Evolutionary conservation across 2,329 filamentous ascomycete species (phyloP).

Genomic region (Scytalidium lignicola): DNA sequence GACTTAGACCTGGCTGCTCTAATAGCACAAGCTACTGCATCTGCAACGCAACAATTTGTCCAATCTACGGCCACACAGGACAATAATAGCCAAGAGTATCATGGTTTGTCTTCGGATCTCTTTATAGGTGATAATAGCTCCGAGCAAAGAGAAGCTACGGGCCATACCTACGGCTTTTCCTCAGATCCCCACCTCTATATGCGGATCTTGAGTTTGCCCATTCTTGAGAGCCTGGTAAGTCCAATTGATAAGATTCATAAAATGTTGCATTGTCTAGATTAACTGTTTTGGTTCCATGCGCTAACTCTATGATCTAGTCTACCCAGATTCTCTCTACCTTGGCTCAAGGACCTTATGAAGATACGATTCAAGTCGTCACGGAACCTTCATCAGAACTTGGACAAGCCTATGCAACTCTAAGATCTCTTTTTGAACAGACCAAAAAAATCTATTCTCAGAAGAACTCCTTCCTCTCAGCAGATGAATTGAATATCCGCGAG

Average conservation of each 20-base stretch:
- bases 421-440: conserved; percentile 57
- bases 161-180: conserved; percentile 7
- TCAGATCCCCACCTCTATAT: conserved; percentile 30
- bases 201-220: conserved; percentile 54
- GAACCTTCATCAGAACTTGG: conserved; percentile 49
- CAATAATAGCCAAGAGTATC: neutral
- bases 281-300: neutral
- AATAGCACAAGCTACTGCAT: conserved; percentile 13
- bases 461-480: conserved; percentile 43
- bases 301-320: conserved; percentile 35
- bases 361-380: conserved; percentile 52
- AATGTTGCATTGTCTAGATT: neutral
- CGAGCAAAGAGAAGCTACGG: neutral
- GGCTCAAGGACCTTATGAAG: conserved; percentile 49
- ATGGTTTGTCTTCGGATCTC: neutral
- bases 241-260: neutral
- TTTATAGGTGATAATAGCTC: neutral
- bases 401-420: conserved; percentile 57
- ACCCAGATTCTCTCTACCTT: conserved; percentile 53
- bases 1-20: conserved; percentile 11
- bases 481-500: conserved; percentile 46
- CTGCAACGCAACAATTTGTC: conserved; percentile 7
- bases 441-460: conserved; percentile 56
- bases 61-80: neutral
- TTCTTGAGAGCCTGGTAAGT: conserved; percentile 55